Evolutionary conservation across 225 moss, liverwort and hornwort genomes (phyloP).

Genomic region (Thuidium tamariscinum): DNA sequence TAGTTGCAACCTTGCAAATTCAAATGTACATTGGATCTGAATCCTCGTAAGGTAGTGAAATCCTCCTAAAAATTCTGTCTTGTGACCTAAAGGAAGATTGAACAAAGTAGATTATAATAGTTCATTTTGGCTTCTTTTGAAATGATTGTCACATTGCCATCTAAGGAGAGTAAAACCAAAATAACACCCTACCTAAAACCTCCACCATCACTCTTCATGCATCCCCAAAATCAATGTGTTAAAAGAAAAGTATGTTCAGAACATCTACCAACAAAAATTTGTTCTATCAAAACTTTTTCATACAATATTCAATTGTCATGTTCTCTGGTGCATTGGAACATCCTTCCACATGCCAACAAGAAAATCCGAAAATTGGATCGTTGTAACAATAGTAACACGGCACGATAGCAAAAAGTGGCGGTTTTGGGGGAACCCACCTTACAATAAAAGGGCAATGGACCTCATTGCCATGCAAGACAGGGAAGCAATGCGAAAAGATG

Average conservation of each 20-base stretch:
- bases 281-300: too few species aligned
- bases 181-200: not conserved
- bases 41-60: not conserved
- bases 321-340: not conserved
- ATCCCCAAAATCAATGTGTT: not conserved
- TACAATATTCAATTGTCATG: fast-evolving
- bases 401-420: not conserved
- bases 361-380: not conserved
- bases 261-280: not conserved
- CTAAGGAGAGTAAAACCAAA: too few species aligned
- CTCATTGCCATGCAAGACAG: constrained; percentile 2
- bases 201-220: too few species aligned
- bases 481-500: constrained; percentile 11
- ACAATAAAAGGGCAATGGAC: not conserved
- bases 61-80: not conserved
- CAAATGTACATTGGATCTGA: not conserved
- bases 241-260: too few species aligned
- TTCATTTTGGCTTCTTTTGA: not conserved
- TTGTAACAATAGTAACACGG: too few species aligned
- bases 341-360: not conserved
- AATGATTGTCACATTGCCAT: not conserved
- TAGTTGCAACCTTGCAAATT: not conserved
- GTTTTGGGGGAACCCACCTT: not conserved
- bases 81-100: not conserved
- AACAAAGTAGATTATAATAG: too few species aligned